These are phyloP conservation scores for Cladorrhinum sp. DNA, from an alignment of 2,329 filamentous ascomycete genomes.

Conservation along the genomic window DNA sequence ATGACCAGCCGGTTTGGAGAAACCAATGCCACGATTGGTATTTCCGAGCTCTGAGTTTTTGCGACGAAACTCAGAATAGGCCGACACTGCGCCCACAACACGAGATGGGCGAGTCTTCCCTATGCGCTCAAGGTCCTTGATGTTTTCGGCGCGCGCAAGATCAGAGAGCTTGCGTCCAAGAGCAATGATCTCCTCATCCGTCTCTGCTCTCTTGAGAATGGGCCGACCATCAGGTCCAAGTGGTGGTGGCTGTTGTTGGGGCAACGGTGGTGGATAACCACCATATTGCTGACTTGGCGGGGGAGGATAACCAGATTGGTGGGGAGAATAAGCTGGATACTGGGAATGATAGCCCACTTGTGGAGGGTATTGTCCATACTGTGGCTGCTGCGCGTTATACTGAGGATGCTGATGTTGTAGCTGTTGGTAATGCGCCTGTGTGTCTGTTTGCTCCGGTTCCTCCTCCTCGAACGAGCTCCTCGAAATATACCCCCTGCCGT, in stretches of 20 bases:
- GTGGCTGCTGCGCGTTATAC: not conserved
- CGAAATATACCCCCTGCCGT: constrained; percentile 48
- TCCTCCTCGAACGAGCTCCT: constrained; percentile 21
- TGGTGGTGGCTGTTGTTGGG: constrained; percentile 8
- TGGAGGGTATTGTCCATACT: not conserved
- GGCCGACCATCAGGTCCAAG: constrained; percentile 28
- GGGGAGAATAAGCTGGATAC: not conserved
- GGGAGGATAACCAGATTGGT: not conserved
- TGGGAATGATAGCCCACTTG: not conserved
- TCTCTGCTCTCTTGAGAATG: constrained; percentile 36
- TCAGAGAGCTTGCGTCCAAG: constrained; percentile 54
- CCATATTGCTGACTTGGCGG: constrained; percentile 2
- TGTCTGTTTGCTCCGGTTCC: constrained; percentile 12
- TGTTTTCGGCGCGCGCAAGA: constrained; percentile 50
- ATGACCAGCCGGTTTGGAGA: constrained; percentile 37
- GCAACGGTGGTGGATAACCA: constrained; percentile 2
- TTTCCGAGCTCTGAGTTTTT: constrained; percentile 36
- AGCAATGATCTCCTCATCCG: constrained; percentile 56
- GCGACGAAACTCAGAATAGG: constrained; percentile 41
- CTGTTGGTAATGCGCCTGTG: constrained; percentile 10
- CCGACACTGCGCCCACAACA: constrained; percentile 39
- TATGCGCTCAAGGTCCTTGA: constrained; percentile 44
- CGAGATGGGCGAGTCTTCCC: constrained; percentile 40
- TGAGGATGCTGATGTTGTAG: constrained; percentile 13
- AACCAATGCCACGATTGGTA: constrained; percentile 22